These are phyloP conservation scores for Capsella bursapastoris DNA, from an alignment of 345 rosid species.

Conservation along the genomic window DNA sequence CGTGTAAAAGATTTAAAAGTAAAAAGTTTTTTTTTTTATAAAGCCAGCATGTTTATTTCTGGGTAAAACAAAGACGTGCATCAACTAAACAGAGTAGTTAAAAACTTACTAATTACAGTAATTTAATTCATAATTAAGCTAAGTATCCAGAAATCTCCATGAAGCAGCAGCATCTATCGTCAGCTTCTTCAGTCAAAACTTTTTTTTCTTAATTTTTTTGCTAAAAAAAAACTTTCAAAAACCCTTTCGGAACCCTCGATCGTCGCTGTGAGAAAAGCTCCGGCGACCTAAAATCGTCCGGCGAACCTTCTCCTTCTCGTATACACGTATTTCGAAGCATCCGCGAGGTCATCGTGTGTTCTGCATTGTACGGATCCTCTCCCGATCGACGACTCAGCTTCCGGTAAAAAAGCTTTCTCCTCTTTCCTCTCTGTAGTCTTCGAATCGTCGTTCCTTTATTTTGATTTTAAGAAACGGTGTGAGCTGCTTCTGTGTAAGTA, in stretches of 20 bases:
- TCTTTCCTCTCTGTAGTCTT: background rate
- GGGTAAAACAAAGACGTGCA: background rate
- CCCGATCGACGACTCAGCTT: slow-evolving; percentile 16
- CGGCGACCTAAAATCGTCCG: slow-evolving; percentile 31
- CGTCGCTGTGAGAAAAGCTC: background rate
- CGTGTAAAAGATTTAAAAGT: background rate
- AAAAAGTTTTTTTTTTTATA: background rate
- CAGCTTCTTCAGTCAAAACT: background rate
- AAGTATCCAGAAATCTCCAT: slow-evolving; percentile 20
- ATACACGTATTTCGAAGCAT: background rate
- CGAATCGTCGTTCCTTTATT: background rate
- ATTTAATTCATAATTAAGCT: slow-evolving; percentile 27
- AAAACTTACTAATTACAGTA: slow-evolving; percentile 40
- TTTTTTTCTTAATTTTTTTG: background rate
- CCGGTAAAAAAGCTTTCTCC: background rate
- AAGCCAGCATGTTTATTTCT: no score
- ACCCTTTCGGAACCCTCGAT: background rate
- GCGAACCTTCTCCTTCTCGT: background rate
- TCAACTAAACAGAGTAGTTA: background rate
- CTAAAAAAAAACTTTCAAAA: slow-evolving; percentile 14
- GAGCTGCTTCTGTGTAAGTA: background rate
- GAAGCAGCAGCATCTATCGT: slow-evolving; percentile 13
- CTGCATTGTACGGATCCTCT: slow-evolving; percentile 7
- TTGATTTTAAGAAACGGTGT: background rate
- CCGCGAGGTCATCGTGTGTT: background rate